Evolutionary conservation across 345 rosid species (phyloP), one percentile per base, ranked within the genome.

Genomic region (Garcia nutans): DNA sequence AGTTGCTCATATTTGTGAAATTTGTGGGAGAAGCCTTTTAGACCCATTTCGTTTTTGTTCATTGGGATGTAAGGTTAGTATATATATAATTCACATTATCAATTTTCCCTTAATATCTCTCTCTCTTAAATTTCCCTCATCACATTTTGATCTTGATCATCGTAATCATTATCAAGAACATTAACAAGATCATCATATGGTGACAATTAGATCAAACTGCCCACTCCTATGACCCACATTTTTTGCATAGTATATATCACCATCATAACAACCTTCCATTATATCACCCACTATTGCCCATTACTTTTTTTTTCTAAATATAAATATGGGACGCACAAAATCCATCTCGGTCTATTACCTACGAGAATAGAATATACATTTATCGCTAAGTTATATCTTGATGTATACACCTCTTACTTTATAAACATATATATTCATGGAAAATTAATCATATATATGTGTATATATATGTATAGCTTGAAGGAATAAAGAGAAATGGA

Each of bases 11-110:
- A 60, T 85, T 42, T 94, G 98, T 33, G 97, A 94, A 78, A 85
- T 87, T 65, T 94, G 98, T 81, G 83, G 90, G 41, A 87, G 98
- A 83, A 92, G 91, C 70, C 93, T 94, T 70, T 79, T 89, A 73
- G 97, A 94, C 79, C 86, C 93, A 2, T 89, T 91, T 79, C 93
- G 96, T 61, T 94, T 94, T 83, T 94, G 98, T 75, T 94, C 98
- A 56, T 83, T 94, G 88, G 98, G 98, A 57, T 93, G 98, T 70
- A 93, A 93, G 98, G 98, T 88, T 6, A 81, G 83, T 78, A 67
- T 37, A 37, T 28, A 28, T 28, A 31, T 55, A 12, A 26, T 33
- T 33, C 16, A 8, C 47, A 49, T 47, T 56, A 23, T 28, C 31
- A 28, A 28, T 9, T 28, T 16, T 37, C 57, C 56, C 49, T 63